These are phyloP conservation scores for Ceratobasidium sp. DNA, from an alignment of 1,284 basidiomycete genomes.

Conservation along the genomic window DNA sequence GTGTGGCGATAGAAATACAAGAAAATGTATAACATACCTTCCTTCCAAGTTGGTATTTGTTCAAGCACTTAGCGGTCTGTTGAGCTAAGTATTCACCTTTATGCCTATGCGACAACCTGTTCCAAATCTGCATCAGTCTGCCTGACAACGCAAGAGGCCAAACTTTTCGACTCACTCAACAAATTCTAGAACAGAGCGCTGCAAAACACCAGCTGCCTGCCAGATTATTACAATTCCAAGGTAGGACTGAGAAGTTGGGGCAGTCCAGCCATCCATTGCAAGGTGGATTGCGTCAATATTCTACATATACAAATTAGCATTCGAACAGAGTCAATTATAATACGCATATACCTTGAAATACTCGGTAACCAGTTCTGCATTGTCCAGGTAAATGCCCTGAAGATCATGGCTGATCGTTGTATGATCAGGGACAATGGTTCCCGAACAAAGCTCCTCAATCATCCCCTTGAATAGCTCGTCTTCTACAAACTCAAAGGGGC, in stretches of 20 bases:
- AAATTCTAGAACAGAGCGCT: constrained; percentile 1
- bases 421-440: not conserved
- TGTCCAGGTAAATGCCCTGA: constrained; percentile 1
- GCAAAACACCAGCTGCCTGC: not conserved
- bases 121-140: not conserved
- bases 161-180: not conserved
- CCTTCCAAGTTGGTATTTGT: not conserved
- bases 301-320: too few relatives aligned
- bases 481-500: not conserved
- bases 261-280: constrained; percentile 7
- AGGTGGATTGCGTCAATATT: not conserved
- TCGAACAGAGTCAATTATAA: not conserved
- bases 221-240: constrained; percentile 3
- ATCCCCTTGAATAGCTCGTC: not conserved
- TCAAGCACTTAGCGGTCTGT: not conserved
- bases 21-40: not conserved
- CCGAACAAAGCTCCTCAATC: constrained; percentile 8
- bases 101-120: too few relatives aligned
- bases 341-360: not conserved
- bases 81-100: constrained; percentile 3
- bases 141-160: not conserved
- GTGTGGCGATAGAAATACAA: not conserved
- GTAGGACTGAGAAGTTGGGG: not conserved
- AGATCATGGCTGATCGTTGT: not conserved
- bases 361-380: not conserved